Evolutionary conservation across 441 rosid species (phyloP), one percentile per base, ranked within the genome.

Genomic region (Croton setiger): DNA sequence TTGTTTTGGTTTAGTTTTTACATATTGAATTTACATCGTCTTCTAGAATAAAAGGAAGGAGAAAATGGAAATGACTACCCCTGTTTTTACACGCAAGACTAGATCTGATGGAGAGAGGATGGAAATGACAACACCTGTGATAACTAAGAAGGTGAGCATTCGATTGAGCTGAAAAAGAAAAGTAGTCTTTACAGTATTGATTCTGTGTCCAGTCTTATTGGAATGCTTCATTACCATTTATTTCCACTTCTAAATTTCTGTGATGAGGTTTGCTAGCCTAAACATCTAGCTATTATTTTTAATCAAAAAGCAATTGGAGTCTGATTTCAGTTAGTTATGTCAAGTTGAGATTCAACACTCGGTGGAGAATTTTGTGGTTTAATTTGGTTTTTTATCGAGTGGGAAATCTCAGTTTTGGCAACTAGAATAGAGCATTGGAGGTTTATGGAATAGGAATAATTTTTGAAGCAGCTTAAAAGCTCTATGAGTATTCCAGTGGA

Each of bases 61-160:
- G 82, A 81, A 60, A 75, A 89, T 88, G 97, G 93, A 91, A 76
- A 93, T 93, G 98, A 91, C 93, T 1, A 93, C 96, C 3, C 97
- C 96, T 63, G 97, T 93, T 67, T 60, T 86, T 68, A 89, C 94
- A 3, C 84, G 87, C 44, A 85, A 84, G 79, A 67, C 74, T 72
- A 76, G 79, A 17, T 74, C 91, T 70, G 84, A 64, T 77, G 98
- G 97, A 44, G 82, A 89, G 73, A 87, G 73, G 72, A 93, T 89
- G 96, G 93, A 89, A 66, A 91, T 93, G 97, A 91, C 97, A 9
- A 86, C 93, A 58, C 96, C 96, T 33, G 96, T 94, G 35, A 86
- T 88, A 67, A 85, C 93, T 41, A 94, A 74, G 77, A 85, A 80
- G 95, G 98, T 87, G 68, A 76, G 60, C 4, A 37, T 37, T 5